Evolutionary conservation across 2,329 filamentous ascomycete genomes (phyloP).

Genomic region (Diaporthe vaccinii): DNA sequence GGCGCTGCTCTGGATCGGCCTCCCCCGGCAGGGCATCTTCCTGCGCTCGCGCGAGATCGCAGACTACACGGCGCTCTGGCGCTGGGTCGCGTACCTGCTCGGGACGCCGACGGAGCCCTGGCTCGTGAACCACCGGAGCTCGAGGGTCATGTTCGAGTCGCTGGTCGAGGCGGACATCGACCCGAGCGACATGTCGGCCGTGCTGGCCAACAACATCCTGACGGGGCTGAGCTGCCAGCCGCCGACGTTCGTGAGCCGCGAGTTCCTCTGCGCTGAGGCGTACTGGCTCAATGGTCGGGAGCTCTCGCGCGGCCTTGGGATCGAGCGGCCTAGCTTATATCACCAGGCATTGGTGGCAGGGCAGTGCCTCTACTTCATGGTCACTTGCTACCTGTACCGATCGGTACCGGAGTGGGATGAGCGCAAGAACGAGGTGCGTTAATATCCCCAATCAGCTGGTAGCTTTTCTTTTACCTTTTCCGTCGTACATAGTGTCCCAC

Average conservation of each 20-base stretch:
- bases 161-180: conserved; percentile 75
- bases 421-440: conserved; percentile 60
- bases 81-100: conserved; percentile 79
- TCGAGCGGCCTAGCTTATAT: conserved; percentile 68
- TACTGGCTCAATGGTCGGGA: conserved; percentile 79
- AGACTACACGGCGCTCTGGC: conserved; percentile 83
- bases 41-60: conserved; percentile 71
- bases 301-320: conserved; percentile 70
- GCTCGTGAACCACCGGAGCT: conserved; percentile 68
- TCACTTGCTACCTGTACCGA: conserved; percentile 61
- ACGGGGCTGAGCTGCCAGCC: conserved; percentile 74
- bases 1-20: conserved; percentile 74
- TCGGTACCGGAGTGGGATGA: conserved; percentile 55
- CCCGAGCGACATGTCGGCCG: conserved; percentile 72
- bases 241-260: conserved; percentile 74
- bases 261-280: conserved; percentile 77
- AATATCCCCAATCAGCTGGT: neutral
- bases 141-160: conserved; percentile 76
- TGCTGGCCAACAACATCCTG: conserved; percentile 83
- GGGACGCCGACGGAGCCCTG: conserved; percentile 73
- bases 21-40: conserved; percentile 81
- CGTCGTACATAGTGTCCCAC: neutral
- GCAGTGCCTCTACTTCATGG: conserved; percentile 76
- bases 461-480: neutral
- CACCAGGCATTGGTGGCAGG: conserved; percentile 72